Evolutionary conservation across 2,329 filamentous ascomycete genomes (phyloP), one percentile per base, ranked within the genome.

Genomic region (Penicillium sp.): DNA sequence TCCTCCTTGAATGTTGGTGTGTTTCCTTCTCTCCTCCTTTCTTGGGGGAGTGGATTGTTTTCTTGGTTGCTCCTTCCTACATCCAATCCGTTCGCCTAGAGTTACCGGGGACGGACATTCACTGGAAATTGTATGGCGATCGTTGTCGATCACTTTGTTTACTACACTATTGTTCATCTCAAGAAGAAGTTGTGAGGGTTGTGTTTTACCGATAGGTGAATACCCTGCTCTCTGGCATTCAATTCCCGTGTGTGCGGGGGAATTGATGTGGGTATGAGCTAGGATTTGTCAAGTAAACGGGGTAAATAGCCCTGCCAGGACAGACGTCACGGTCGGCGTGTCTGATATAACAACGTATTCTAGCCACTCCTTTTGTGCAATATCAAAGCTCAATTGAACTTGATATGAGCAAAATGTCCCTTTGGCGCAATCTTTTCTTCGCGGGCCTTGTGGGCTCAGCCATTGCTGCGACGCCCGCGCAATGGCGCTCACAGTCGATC

Each of bases 401-500:
- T 5, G 26, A 65, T 51, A 19, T 6, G 15, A 51, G 12, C 28
- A 51, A 13, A 9, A 74, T 75, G 72, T 58, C 61, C 53, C 35
- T 68, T 1, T 56, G 56, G n/a, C 64, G 56, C 42, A 49, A 65
- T 60, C 45, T 60, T 53, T 65, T 56, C 44, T 65, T 74, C n/a
- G 57, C 63, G 13, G 59, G 63, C 47, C 50, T 75, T 5, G 40
- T 65, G 26, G 58, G 67, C n/a, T 65, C 66, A 5, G 69, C 66
- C 15, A 61, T 73, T 44, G 75, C 74, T 19, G 74, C 73, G 2
- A 73, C 73, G 10, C 73, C 75, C 1, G 74, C 66, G 4, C 63
- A 78, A 59, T 82, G 80, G 80, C 74, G 77, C 26, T 71, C 71
- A 10, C 78, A 77, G 58, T 81, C 79, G 1, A 79, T 82, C 54